These are phyloP conservation scores for Candida xiaguanensis DNA, from an alignment of 805 yeast species.

Conservation along the genomic window DNA sequence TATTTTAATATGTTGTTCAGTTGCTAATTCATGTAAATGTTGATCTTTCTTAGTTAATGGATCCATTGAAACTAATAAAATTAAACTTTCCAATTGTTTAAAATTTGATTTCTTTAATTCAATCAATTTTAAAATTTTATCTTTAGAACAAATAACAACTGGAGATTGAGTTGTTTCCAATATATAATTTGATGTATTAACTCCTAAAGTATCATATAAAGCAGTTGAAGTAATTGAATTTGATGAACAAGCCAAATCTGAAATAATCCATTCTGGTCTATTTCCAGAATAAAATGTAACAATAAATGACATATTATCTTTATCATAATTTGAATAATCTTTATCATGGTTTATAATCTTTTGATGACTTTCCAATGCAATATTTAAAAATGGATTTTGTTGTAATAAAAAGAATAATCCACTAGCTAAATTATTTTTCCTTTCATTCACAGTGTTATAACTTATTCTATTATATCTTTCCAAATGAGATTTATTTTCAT, in stretches of 20 bases:
- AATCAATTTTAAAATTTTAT: conserved; percentile 25
- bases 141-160: conserved; percentile 32
- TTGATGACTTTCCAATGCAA: conserved; percentile 22
- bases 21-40: conserved; percentile 19
- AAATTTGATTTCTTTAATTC: conserved; percentile 24
- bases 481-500: conserved; percentile 23
- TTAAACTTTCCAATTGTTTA: conserved; percentile 23
- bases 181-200: conserved; percentile 60
- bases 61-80: conserved; percentile 36
- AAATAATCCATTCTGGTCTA: conserved; percentile 66
- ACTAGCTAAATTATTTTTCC: conserved; percentile 50
- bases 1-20: conserved; percentile 14
- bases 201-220: conserved; percentile 39
- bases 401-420: conserved; percentile 42
- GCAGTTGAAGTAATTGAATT: conserved; percentile 34
- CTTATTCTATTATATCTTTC: conserved; percentile 41
- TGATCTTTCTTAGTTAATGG: conserved; percentile 31
- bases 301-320: conserved; percentile 33
- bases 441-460: conserved; percentile 37
- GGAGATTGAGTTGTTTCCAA: conserved; percentile 61
- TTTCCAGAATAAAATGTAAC: conserved; percentile 57
- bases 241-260: conserved; percentile 66
- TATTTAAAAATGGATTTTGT: conserved; percentile 19
- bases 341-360: conserved; percentile 25
- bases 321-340: conserved; percentile 25